Percentiles rank a stretch among this genome's conserved stretches.
phyloP scores from a whole-genome alignment of 169 alveolate genomes.

The Eimeria falciformis region DNA sequence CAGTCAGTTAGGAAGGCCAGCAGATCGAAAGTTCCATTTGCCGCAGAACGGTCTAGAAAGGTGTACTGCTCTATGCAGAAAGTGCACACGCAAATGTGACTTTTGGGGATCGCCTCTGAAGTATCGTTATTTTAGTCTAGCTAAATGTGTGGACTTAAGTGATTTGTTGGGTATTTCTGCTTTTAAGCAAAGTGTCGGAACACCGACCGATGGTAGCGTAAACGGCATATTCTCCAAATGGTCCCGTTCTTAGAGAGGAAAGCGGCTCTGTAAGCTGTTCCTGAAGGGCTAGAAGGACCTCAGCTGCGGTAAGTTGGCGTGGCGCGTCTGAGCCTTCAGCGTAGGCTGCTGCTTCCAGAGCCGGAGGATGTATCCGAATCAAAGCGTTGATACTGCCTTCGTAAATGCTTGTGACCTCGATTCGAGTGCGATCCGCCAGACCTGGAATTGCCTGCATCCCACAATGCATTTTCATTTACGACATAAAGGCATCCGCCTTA shows the following conservation, averaged over 20 bases:
- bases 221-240: conserved; percentile 74
- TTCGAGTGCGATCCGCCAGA: conserved; percentile 25
- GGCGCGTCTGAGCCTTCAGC: conserved; percentile 19
- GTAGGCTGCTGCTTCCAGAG: background rate
- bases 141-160: too few species aligned
- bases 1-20: conserved; percentile 63
- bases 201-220: conserved; percentile 64
- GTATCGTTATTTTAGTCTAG: too few species aligned
- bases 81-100: background rate
- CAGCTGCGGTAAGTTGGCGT: conserved; percentile 72
- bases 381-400: conserved; percentile 59
- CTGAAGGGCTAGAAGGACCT: conserved; percentile 75
- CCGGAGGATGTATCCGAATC: conserved; percentile 12
- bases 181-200: background rate
- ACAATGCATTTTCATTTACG: background rate
- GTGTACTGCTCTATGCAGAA: conserved; percentile 44
- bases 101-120: too few species aligned
- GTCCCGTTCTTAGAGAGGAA: conserved; percentile 73
- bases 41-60: conserved; percentile 54
- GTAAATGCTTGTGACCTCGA: conserved; percentile 21
- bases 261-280: conserved; percentile 72
- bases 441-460: conserved; percentile 61
- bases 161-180: too few species aligned
- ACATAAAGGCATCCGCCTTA: background rate
- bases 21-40: conserved; percentile 49